A percentile compares a stretch with the other conserved stretches of the same genome.
Evolutionary conservation across 148 eudicot genomes (phyloP).

Genomic region (Chenopodium formosanum): DNA sequence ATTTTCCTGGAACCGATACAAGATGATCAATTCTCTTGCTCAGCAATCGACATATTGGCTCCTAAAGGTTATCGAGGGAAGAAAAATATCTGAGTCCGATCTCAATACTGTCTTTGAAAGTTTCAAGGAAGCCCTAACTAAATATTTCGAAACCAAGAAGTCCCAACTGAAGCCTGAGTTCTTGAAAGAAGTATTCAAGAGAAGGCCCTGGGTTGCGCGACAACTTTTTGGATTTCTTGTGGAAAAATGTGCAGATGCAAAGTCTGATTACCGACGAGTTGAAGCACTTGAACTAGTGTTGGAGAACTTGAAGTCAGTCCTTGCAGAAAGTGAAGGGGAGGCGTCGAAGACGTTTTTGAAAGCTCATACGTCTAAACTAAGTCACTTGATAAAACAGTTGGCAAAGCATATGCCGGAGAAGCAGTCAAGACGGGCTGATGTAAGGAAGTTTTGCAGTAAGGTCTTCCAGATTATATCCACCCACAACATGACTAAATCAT

Average conservation of each 20-base stretch:
- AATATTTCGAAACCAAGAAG: constrained; percentile 72
- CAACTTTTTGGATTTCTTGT: constrained; percentile 65
- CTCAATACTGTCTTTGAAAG: constrained; percentile 50
- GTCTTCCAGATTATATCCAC: constrained; percentile 50
- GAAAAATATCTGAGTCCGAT: constrained; percentile 54
- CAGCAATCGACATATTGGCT: constrained; percentile 83
- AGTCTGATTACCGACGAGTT: constrained; percentile 60
- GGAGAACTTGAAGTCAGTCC: constrained; percentile 49
- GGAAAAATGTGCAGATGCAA: constrained; percentile 57
- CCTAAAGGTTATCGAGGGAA: constrained; percentile 73
- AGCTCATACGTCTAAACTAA: constrained; percentile 44
- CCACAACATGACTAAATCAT: constrained; percentile 46
- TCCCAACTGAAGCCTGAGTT: constrained; percentile 71
- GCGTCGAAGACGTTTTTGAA: constrained; percentile 43
- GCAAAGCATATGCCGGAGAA: constrained; percentile 73
- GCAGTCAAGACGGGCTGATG: constrained; percentile 72
- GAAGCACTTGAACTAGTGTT: constrained; percentile 73
- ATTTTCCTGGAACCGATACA: constrained; percentile 53
- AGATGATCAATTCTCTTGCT: constrained; percentile 69
- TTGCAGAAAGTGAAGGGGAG: constrained; percentile 32
- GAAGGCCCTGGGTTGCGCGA: constrained; percentile 80
- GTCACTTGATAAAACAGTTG: constrained; percentile 52
- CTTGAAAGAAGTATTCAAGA: constrained; percentile 71
- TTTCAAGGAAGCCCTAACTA: constrained; percentile 43
- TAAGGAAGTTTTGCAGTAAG: constrained; percentile 67